These are phyloP conservation scores for Crassisporium funariophilum DNA, from an alignment of 768 basidiomycete genomes.

Conservation along the genomic window DNA sequence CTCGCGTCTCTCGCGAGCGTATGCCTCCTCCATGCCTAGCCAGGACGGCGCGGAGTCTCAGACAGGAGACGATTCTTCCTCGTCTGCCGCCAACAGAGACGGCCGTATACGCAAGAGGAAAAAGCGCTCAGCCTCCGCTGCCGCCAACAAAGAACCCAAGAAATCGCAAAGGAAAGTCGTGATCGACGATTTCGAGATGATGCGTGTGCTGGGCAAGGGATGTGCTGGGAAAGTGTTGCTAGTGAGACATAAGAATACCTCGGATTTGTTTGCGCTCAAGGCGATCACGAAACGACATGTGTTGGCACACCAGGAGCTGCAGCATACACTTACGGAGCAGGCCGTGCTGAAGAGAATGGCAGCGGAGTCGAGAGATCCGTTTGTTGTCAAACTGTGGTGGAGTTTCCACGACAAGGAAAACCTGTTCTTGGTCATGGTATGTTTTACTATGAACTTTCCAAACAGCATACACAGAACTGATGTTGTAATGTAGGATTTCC, in stretches of 20 bases:
- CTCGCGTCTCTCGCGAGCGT: conserved; percentile 58
- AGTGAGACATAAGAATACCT: conserved; percentile 75
- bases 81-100: conserved; percentile 42
- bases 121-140: conserved; percentile 23
- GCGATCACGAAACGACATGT: conserved; percentile 98
- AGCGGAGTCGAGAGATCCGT: conserved; percentile 84
- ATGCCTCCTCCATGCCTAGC: conserved; percentile 51
- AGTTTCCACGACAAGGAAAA: conserved; percentile 98
- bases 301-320: conserved; percentile 92
- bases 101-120: conserved; percentile 20
- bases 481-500: conserved; percentile 68
- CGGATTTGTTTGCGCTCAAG: conserved; percentile 88
- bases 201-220: conserved; percentile 94
- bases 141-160: conserved; percentile 47
- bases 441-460: conserved; percentile 18
- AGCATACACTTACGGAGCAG: conserved; percentile 96
- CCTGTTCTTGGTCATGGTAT: conserved; percentile 93
- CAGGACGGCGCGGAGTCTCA: conserved; percentile 56
- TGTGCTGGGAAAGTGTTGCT: conserved; percentile 97
- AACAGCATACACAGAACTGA: not conserved
- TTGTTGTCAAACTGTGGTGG: conserved; percentile 96
- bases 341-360: conserved; percentile 94
- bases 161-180: conserved; percentile 74
- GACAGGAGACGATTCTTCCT: conserved; percentile 73
- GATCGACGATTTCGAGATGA: conserved; percentile 95